Conservation (phyloP, 2,329 filamentous ascomycete genomes). For the Myriosclerotinia duriaeana region DNA sequence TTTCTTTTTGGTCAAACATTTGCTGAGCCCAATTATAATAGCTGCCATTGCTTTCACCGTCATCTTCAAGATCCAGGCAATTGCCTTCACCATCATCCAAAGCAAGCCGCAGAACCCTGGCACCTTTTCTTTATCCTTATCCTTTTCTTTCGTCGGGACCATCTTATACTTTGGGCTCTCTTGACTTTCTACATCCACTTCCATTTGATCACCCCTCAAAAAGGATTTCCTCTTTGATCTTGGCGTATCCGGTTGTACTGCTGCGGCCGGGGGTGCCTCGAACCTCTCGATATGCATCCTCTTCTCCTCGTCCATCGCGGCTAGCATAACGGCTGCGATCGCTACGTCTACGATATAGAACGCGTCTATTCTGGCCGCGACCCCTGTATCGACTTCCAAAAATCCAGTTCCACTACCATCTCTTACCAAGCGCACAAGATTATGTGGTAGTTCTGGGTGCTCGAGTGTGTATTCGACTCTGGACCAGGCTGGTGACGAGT, state of each 20-base stretch:
- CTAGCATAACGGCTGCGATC: slow-evolving; percentile 58
- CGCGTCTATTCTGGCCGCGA: slow-evolving; percentile 58
- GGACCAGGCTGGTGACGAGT: slow-evolving; percentile 58
- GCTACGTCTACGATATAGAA: slow-evolving; percentile 64
- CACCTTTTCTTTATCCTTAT: slow-evolving; percentile 44
- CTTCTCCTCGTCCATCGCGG: slow-evolving; percentile 57
- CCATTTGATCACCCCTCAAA: slow-evolving; percentile 55
- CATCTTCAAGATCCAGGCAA: slow-evolving; percentile 59
- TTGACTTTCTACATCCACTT: slow-evolving; percentile 64
- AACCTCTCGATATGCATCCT: slow-evolving; percentile 54
- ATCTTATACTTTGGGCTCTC: slow-evolving; percentile 38
- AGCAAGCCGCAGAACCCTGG: slow-evolving; percentile 53
- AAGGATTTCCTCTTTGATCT: slow-evolving; percentile 29
- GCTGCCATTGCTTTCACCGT: slow-evolving; percentile 54
- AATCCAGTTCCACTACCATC: slow-evolving; percentile 60
- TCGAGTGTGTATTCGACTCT: slow-evolving; percentile 64
- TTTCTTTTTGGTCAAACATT: slow-evolving; percentile 50
- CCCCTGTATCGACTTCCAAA: slow-evolving; percentile 59
- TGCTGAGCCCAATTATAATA: slow-evolving; percentile 52
- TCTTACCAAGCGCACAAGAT: slow-evolving; percentile 59
- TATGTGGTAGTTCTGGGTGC: slow-evolving; percentile 60
- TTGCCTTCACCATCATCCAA: slow-evolving; percentile 55
- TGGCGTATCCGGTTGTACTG: slow-evolving; percentile 36
- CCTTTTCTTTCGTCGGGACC: slow-evolving; percentile 47
- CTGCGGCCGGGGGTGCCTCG: slow-evolving; percentile 53